Evolutionary conservation across 495 filamentous ascomycete species (phyloP), one percentile per base, ranked within the genome.

Genomic region (Aspergillus sclerotiicarbonarius): DNA sequence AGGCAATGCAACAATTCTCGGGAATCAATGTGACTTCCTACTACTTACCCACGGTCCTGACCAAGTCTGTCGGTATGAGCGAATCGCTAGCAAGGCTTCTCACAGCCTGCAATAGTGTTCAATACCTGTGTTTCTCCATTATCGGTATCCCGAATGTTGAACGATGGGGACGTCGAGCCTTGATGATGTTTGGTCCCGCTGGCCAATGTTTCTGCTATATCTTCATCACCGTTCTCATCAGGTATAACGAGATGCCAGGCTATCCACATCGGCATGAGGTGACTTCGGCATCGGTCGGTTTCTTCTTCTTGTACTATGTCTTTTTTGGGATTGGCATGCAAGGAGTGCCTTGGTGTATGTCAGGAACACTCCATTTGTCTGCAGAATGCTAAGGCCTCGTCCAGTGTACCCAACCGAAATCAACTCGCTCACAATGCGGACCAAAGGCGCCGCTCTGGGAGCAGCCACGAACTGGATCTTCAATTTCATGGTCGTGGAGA

Each of bases 401-500:
- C 43, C 18, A 55, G 53, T 58, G 13, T 58, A 58, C 16, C 48
- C 48, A 1, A 58, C 56, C 8, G 84, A 87, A 56, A 78, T 87
- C 62, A 85, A 84, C 60, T 74, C 74, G 13, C 74, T 86, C n/a
- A 70, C 68, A 9, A 82, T 82, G 76, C 71, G 84, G 0, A 80
- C 79, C 0, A 81, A 83, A 56, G 82, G 78, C 0, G 78, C 82
- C 0, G 81, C 82, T 0, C 58, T 84, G 6, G 79, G 71, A 6
- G 77, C 82, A 6, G 81, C 78, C 1, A 80, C 78, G 7, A 82
- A 83, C 56, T 84, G 82, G 82, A 74, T 81, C 53, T 75, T 81
- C 65, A 86, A 87, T 60, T 87, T 82, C 59, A 80, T 82, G 71
- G 73, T 87, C 20, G 85, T 86, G 15, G 77, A 84, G 65, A 80